These are phyloP conservation scores for Lipomyces yamadae DNA, from an alignment of 805 yeast species.

Conservation along the genomic window DNA sequence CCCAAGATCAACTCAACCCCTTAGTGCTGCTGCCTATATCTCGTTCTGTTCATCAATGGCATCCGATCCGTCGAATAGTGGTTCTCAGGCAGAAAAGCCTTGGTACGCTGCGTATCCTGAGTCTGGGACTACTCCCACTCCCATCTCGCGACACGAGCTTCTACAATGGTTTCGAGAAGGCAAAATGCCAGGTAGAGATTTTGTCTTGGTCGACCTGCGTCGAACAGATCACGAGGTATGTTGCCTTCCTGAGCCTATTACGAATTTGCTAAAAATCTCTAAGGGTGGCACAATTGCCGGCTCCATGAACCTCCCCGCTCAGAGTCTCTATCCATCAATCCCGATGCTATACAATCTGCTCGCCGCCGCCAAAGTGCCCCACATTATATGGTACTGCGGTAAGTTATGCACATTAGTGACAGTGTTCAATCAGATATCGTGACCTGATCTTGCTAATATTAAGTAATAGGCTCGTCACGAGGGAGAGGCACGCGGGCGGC, in stretches of 20 bases:
- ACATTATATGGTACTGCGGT: constrained; percentile 18
- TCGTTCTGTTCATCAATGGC: too few species aligned
- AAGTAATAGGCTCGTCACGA: constrained; percentile 6
- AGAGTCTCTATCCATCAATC: constrained; percentile 14
- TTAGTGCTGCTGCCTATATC: too few species aligned
- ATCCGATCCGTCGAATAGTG: too few species aligned
- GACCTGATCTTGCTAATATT: too few species aligned
- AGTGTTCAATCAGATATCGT: too few species aligned
- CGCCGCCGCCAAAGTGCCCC: background rate
- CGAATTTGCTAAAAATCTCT: background rate
- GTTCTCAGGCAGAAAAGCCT: background rate
- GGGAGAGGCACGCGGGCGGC: constrained; percentile 21
- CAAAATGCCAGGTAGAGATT: constrained; percentile 10
- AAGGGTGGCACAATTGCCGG: constrained; percentile 18
- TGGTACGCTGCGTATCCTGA: too few species aligned
- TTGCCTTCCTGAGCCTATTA: background rate
- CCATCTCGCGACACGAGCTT: constrained; percentile 1
- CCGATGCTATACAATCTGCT: constrained; percentile 12
- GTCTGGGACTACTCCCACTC: background rate
- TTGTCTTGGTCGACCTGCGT: constrained; percentile 16
- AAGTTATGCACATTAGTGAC: background rate
- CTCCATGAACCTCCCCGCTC: constrained; percentile 15
- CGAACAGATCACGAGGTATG: constrained; percentile 14
- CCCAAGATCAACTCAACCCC: too few species aligned
- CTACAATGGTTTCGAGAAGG: constrained; percentile 14